Percentiles rank a stretch among this genome's conserved stretches.
phyloP scores from a whole-genome alignment of 805 yeast species.

The Scheffersomyces coipomensis region DNA sequence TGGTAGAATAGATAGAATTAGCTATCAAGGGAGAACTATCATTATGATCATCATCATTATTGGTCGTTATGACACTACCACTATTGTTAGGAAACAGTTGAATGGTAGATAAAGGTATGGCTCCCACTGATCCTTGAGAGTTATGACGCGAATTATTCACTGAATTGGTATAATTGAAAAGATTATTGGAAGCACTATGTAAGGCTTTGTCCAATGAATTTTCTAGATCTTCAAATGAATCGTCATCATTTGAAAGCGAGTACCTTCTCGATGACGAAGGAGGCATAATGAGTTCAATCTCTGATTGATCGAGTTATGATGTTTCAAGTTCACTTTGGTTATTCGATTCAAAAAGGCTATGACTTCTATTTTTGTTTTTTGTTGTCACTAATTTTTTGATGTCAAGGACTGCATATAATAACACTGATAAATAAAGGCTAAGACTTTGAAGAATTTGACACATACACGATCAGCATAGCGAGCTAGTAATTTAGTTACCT shows the following conservation, averaged over 20 bases:
- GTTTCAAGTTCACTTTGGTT: no score
- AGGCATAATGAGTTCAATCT: background rate
- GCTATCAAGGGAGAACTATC: slow-evolving; percentile 32
- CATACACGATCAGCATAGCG: no score
- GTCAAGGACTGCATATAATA: background rate
- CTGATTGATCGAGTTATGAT: no score
- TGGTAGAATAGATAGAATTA: slow-evolving; percentile 10
- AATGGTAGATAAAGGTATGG: slow-evolving; percentile 29
- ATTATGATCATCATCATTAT: slow-evolving; percentile 18
- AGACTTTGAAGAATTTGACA: no score
- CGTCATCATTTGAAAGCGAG: slow-evolving; percentile 6
- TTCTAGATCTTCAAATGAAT: slow-evolving; percentile 62
- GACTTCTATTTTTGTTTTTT: no score
- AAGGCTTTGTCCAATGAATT: slow-evolving; percentile 65
- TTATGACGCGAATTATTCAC: slow-evolving; percentile 23
- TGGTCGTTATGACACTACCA: slow-evolving; percentile 16
- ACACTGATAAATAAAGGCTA: background rate
- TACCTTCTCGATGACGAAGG: background rate
- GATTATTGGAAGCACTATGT: slow-evolving; percentile 46
- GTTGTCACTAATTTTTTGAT: no score
- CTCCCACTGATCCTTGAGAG: slow-evolving; percentile 25
- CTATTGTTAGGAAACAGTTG: background rate
- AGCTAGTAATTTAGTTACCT: no score
- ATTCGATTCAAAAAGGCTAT: no score
- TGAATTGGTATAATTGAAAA: slow-evolving; percentile 23